Base-by-base conservation (phyloP, 257 asterid genomes). In the Plectranthus barbatus region DNA sequence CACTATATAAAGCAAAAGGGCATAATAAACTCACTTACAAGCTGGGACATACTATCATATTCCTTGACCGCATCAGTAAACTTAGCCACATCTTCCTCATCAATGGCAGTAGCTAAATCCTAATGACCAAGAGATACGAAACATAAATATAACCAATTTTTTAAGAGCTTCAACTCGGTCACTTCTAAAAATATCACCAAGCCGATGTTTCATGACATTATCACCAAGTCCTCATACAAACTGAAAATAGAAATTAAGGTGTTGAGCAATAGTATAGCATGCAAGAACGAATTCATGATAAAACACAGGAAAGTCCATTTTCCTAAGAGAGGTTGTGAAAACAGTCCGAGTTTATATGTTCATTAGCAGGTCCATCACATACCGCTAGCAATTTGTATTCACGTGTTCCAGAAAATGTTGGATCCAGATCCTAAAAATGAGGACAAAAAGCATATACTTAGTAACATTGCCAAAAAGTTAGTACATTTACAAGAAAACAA, bases 331-430 rank as follows among this genome's bases (percentile, higher is more conserved):
- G n/a, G n/a, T n/a, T 42, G n/a, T 34, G n/a, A 13, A 44, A 34
- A 41, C 29, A n/a, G 13, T 37, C 19, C 6, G 7, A 9, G 63
- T 19, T 9, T 47, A 53, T 53, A n/a, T 29, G 40, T 11, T 7
- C 7, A 14, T 42, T 13, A 42, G 4, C 4, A 8, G 18, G 19
- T 37, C 42, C 36, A 68, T 44, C 51, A 71, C 83, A 51, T 77
- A 83, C 86, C 80, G 72, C 69, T 26, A 83, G 71, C 80, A 83
- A 80, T 72, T 62, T 83, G 75, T 73, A 77, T 72, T 83, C 88
- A 6, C 88, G 83, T 23, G 88, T 69, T 60, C 86, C 88, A 41
- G 77, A 70, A 77, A 83, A 83, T 55, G 88, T 80, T 18, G 88
- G 88, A 73, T 83, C 88, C 58, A 83, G 49, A 4, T 83, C 86